These are phyloP conservation scores for Fusarium zealandicum DNA, from an alignment of 2,329 filamentous ascomycete genomes.

Conservation along the genomic window DNA sequence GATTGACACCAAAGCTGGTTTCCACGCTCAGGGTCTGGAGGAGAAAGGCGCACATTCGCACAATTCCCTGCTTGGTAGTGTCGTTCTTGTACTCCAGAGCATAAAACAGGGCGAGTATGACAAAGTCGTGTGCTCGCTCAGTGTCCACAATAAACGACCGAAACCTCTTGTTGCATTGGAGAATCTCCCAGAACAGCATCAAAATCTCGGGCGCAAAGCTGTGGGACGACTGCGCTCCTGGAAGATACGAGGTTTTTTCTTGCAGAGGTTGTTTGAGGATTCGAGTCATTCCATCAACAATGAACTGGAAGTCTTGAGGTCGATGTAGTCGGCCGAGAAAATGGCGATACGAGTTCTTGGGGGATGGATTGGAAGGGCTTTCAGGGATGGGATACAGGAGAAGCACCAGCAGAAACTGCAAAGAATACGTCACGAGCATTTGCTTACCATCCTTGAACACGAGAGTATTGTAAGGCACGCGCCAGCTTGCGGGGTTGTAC, in stretches of 20 bases:
- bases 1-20: slow-evolving; percentile 83
- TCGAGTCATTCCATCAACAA: slow-evolving; percentile 91
- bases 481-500: slow-evolving; percentile 94
- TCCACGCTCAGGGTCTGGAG: slow-evolving; percentile 95
- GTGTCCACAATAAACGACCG: slow-evolving; percentile 97
- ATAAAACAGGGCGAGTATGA: slow-evolving; percentile 90
- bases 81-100: slow-evolving; percentile 89
- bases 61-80: slow-evolving; percentile 85
- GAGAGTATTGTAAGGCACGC: slow-evolving; percentile 90
- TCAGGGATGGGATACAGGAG: slow-evolving; percentile 90
- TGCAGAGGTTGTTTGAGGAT: slow-evolving; percentile 93
- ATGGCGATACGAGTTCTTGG: slow-evolving; percentile 93
- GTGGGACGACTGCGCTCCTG: slow-evolving; percentile 78
- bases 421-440: slow-evolving; percentile 86
- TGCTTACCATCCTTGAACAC: slow-evolving; percentile 92
- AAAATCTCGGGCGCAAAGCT: slow-evolving; percentile 95
- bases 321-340: slow-evolving; percentile 90
- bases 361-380: slow-evolving; percentile 65
- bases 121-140: slow-evolving; percentile 89
- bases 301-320: slow-evolving; percentile 96
- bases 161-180: slow-evolving; percentile 98
- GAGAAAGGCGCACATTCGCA: slow-evolving; percentile 97
- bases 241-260: slow-evolving; percentile 86
- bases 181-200: slow-evolving; percentile 96
- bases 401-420: slow-evolving; percentile 87